A percentile compares a stretch with the other conserved stretches of the same genome.
phyloP scores from a whole-genome alignment of 176 grass and related monocot species.

The Phoenix roebelenii region DNA sequence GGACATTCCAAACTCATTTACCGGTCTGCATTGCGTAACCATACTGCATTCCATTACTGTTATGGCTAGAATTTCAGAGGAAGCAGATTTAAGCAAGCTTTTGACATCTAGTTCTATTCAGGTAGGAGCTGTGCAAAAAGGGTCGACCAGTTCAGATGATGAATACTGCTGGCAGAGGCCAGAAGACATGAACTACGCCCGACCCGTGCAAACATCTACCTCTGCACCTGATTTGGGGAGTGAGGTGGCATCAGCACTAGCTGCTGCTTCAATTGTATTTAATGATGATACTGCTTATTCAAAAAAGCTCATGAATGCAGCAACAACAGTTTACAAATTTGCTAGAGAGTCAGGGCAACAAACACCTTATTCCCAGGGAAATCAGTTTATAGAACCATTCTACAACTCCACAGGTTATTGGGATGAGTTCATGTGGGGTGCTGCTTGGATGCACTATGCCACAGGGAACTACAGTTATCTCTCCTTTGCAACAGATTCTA shows the following conservation, averaged over 20 bases:
- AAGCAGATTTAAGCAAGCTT: not conserved
- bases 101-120: not conserved
- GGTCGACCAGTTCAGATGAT: slow-evolving; percentile 12
- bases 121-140: slow-evolving; percentile 10
- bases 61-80: not conserved
- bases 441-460: slow-evolving; percentile 19
- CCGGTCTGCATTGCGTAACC: not conserved
- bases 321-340: slow-evolving; percentile 9
- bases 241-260: slow-evolving; percentile 19
- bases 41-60: not conserved
- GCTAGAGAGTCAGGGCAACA: slow-evolving; percentile 5
- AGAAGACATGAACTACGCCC: slow-evolving; percentile 16
- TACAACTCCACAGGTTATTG: slow-evolving; percentile 23
- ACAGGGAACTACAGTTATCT: slow-evolving; percentile 22
- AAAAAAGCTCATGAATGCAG: slow-evolving; percentile 7
- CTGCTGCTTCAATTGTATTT: slow-evolving; percentile 18
- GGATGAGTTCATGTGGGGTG: slow-evolving; percentile 22
- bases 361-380: not conserved
- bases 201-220: slow-evolving; percentile 2
- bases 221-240: slow-evolving; percentile 17
- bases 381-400: slow-evolving; percentile 11
- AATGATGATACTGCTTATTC: slow-evolving; percentile 9
- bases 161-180: slow-evolving; percentile 22
- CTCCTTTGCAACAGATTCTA: slow-evolving; percentile 2
- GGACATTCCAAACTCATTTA: not conserved